Percentiles rank a stretch among this genome's conserved stretches.
Conservation (phyloP, 768 basidiomycete species). For the Boletus bicolor region DNA sequence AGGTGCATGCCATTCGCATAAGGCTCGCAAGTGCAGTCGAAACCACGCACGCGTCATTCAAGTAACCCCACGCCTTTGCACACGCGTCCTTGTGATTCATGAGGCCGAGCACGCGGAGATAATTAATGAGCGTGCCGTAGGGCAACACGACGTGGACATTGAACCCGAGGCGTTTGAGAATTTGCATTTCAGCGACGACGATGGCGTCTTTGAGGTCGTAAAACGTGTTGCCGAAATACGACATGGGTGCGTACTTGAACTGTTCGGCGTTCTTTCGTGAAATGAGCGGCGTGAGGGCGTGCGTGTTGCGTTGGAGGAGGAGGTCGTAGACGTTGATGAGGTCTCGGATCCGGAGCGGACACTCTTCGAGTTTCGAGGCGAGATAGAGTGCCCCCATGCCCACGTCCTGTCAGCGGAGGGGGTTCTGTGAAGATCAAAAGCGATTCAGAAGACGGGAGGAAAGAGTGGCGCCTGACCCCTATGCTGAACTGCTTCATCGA, state of each 20-base stretch:
- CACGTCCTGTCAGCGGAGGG: slow-evolving; percentile 55
- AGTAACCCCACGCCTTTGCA: slow-evolving; percentile 84
- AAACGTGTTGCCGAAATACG: slow-evolving; percentile 84
- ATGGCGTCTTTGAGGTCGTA: slow-evolving; percentile 94
- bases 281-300: slow-evolving; percentile 37
- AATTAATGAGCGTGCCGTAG: slow-evolving; percentile 93
- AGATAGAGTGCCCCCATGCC: slow-evolving; percentile 88
- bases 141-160: slow-evolving; percentile 91
- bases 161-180: slow-evolving; percentile 93
- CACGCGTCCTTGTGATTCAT: slow-evolving; percentile 68
- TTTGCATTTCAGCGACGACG: slow-evolving; percentile 95
- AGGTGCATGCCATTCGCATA: slow-evolving; percentile 2
- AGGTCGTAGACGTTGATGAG: slow-evolving; percentile 93
- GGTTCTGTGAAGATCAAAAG: slow-evolving; percentile 8
- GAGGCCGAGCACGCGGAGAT: slow-evolving; percentile 86
- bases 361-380: slow-evolving; percentile 90
- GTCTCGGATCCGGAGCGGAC: slow-evolving; percentile 87
- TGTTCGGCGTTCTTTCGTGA: slow-evolving; percentile 21
- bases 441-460: not conserved
- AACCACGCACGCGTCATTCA: slow-evolving; percentile 89
- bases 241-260: slow-evolving; percentile 80
- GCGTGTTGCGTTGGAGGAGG: slow-evolving; percentile 69
- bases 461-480: slow-evolving; percentile 54
- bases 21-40: not conserved
- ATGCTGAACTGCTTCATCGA: slow-evolving; percentile 95